Evolutionary conservation across 148 eudicot species (phyloP).

Genomic region (Dianthus caryophyllus): DNA sequence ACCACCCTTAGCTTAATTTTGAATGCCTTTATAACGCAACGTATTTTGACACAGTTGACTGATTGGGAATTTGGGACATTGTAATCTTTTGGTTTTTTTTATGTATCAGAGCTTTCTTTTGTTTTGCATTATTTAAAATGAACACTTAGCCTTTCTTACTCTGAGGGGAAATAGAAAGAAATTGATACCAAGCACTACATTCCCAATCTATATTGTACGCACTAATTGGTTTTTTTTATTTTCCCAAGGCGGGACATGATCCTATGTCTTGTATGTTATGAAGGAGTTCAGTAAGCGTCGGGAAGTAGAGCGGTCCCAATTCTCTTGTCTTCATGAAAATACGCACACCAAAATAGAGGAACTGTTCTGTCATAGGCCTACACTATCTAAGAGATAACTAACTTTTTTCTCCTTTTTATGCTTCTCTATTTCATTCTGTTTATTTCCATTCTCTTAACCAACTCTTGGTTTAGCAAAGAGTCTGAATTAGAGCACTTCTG

Average conservation of each 20-base stretch:
- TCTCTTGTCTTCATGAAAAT: conserved; percentile 44
- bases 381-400: conserved; percentile 32
- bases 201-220: neutral
- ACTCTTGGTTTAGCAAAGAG: conserved; percentile 18
- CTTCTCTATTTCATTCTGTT: conserved; percentile 22
- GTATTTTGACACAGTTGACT: neutral
- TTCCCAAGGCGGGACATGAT: conserved; percentile 22
- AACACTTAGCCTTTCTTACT: conserved; percentile 2
- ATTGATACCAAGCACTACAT: neutral
- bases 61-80: neutral
- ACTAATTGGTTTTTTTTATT: neutral
- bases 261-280: conserved; percentile 17
- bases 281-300: conserved; percentile 17
- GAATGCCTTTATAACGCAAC: neutral
- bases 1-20: neutral
- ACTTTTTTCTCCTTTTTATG: conserved; percentile 33
- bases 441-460: conserved; percentile 14
- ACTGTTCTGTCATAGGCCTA: conserved; percentile 47
- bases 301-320: conserved; percentile 41
- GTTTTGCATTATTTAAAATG: neutral
- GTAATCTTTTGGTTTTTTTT: neutral
- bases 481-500: conserved; percentile 21
- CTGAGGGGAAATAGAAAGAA: neutral
- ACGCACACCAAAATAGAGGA: conserved; percentile 43
- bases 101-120: neutral